These are phyloP conservation scores for Aureobasidium sp. DNA, from an alignment of 2,329 filamentous ascomycete species.

Conservation along the genomic window DNA sequence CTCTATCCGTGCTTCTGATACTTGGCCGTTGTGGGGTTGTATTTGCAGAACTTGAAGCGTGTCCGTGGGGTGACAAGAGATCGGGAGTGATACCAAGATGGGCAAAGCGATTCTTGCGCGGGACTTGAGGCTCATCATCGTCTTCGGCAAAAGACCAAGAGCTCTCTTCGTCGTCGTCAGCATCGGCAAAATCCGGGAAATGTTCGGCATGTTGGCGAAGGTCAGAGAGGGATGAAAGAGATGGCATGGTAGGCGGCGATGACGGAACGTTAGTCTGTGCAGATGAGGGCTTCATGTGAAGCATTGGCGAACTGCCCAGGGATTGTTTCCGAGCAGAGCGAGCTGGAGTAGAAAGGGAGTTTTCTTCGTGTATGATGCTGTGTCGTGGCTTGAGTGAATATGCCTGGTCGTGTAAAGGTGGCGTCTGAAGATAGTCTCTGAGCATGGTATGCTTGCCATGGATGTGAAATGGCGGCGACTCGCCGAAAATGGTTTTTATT, in stretches of 20 bases:
- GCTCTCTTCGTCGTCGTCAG: conserved; percentile 24
- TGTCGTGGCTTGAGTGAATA: conserved; percentile 30
- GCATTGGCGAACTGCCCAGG: conserved; percentile 29
- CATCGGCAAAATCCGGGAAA: conserved; percentile 26
- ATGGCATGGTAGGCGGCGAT: conserved; percentile 38
- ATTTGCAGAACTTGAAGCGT: conserved; percentile 25
- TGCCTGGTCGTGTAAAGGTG: conserved; percentile 34
- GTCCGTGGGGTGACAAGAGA: conserved; percentile 18
- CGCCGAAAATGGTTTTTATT: conserved; percentile 74
- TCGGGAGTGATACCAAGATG: conserved; percentile 10
- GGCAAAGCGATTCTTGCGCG: conserved; percentile 4
- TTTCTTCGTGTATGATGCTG: conserved; percentile 44
- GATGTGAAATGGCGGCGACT: conserved; percentile 41
- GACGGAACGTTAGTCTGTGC: conserved; percentile 30
- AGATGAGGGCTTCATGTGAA: conserved; percentile 4
- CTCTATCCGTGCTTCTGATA: conserved; percentile 31
- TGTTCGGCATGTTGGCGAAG: conserved; percentile 18
- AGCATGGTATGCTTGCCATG: conserved; percentile 28
- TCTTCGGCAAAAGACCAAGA: conserved; percentile 33
- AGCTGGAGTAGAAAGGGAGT: conserved; percentile 39
- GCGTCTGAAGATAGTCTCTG: conserved; percentile 41
- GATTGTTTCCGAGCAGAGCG: conserved; percentile 34
- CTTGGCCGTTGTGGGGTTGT: conserved; percentile 32
- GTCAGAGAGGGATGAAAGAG: conserved; percentile 32
- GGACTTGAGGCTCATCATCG: conserved; percentile 14